Percentiles rank a stretch among this genome's conserved stretches.
phyloP scores from a whole-genome alignment of 495 filamentous ascomycete species.

The Stereocaulon alpinum region DNA sequence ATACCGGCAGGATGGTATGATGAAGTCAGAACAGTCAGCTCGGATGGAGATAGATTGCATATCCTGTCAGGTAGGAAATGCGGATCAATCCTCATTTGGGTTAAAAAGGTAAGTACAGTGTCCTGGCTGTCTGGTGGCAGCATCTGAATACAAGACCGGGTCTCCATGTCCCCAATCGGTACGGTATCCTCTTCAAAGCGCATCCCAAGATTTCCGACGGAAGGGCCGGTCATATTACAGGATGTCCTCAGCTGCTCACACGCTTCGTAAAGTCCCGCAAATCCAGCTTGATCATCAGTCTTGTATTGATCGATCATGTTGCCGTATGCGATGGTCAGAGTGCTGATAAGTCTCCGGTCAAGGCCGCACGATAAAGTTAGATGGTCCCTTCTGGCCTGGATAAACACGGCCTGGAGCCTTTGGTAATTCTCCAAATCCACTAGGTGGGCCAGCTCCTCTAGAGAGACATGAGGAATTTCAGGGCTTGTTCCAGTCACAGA shows the following conservation, averaged over 20 bases:
- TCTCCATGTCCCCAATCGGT: constrained; percentile 31
- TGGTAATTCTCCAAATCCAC: constrained; percentile 12
- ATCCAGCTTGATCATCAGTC: constrained; percentile 80
- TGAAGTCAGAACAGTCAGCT: constrained; percentile 62
- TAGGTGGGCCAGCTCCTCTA: constrained; percentile 16
- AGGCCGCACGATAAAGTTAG: constrained; percentile 14
- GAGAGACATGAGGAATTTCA: background rate
- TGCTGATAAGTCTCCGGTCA: constrained; percentile 19
- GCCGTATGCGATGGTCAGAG: constrained; percentile 24
- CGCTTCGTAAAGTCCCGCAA: constrained; percentile 77
- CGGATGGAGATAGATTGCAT: constrained; percentile 55
- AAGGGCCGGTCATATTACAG: constrained; percentile 55
- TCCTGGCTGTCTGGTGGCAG: constrained; percentile 65
- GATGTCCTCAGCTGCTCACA: constrained; percentile 81
- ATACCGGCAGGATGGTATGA: constrained; percentile 68
- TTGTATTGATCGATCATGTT: constrained; percentile 82
- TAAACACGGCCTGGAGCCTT: background rate
- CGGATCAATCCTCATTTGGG: constrained; percentile 70
- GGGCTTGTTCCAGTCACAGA: background rate
- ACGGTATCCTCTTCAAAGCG: background rate
- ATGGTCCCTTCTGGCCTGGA: constrained; percentile 10
- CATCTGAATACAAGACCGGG: constrained; percentile 59
- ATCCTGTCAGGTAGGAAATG: constrained; percentile 79
- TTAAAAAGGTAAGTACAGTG: constrained; percentile 68
- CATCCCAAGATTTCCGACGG: constrained; percentile 19